Conservation (phyloP, 2,329 filamentous ascomycete species). For the Alternaria arborescens region DNA sequence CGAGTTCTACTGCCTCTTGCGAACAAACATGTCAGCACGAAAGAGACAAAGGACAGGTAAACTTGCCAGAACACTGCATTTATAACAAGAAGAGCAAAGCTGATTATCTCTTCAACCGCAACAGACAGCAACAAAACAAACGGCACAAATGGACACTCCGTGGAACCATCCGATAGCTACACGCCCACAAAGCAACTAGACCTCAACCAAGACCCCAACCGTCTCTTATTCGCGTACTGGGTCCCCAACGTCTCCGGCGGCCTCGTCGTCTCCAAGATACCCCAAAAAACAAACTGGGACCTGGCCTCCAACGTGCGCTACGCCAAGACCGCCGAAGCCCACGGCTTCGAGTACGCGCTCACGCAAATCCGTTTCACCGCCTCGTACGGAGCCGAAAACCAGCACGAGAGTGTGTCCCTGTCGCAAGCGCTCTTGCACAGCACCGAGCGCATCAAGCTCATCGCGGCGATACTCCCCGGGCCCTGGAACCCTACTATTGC, state of each 20-base stretch:
- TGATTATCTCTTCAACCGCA: neutral
- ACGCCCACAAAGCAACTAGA: conserved; percentile 40
- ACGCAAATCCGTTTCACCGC: conserved; percentile 64
- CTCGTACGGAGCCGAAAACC: conserved; percentile 58
- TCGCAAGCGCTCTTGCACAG: conserved; percentile 58
- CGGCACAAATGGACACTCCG: neutral
- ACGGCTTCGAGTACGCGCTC: conserved; percentile 62
- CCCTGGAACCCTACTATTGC: conserved; percentile 55
- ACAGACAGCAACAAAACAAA: neutral
- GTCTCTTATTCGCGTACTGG: conserved; percentile 62
- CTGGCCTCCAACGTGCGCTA: conserved; percentile 60
- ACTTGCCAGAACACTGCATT: neutral
- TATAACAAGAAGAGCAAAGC: neutral
- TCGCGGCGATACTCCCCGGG: conserved; percentile 59
- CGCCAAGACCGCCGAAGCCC: conserved; percentile 58
- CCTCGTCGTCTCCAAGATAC: conserved; percentile 62
- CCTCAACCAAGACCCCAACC: conserved; percentile 55
- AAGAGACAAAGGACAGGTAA: conserved; percentile 13
- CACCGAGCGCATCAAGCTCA: conserved; percentile 60
- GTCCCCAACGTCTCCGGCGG: conserved; percentile 64
- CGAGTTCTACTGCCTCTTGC: neutral
- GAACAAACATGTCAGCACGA: conserved; percentile 1
- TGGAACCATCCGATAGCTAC: conserved; percentile 7
- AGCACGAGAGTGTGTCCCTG: conserved; percentile 63
- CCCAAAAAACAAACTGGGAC: conserved; percentile 60